Conservation (phyloP, 1,284 basidiomycete genomes). For the Moesziomyces parantarcticus region DNA sequence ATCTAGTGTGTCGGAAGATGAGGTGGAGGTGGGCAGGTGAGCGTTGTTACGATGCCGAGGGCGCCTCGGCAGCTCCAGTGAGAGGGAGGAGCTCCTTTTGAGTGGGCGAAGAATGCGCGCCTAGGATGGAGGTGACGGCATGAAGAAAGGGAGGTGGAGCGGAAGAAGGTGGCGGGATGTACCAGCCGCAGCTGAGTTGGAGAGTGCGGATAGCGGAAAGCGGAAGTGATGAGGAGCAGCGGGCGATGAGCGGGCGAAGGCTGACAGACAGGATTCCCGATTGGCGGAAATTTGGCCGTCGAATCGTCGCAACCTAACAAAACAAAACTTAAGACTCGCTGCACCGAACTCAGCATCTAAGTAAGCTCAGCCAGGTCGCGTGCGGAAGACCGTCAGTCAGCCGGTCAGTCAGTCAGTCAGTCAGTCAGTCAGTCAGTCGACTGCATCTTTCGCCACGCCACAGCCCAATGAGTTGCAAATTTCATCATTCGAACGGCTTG, state of each 20-base stretch:
- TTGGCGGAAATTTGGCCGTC: constrained; percentile 5
- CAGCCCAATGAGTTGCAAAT: neutral
- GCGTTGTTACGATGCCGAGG: neutral
- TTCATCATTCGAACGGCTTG: neutral
- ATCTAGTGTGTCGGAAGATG: constrained; percentile 11
- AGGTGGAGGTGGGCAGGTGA: constrained; percentile 9
- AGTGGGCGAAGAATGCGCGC: constrained; percentile 1
- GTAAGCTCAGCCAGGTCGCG: too few species aligned
- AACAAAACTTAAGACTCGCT: neutral
- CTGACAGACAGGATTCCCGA: constrained; percentile 16
- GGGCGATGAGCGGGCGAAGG: constrained; percentile 6
- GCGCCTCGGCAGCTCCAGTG: neutral
- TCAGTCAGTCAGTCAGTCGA: too few species aligned
- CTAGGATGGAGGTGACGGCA: neutral
- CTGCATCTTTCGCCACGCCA: constrained; percentile 1
- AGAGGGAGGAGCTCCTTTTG: constrained; percentile 7
- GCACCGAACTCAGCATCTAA: neutral
- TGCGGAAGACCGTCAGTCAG: too few species aligned
- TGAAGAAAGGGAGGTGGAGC: neutral
- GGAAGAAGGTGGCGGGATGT: constrained; percentile 10
- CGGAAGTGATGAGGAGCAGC: constrained; percentile 4
- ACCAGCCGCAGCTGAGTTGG: constrained; percentile 1
- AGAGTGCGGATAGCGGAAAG: constrained; percentile 4
- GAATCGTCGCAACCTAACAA: too few species aligned
- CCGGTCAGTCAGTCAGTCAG: too few species aligned